phyloP scores from a whole-genome alignment of 192 early-diverging fungal genomes.

The Entomortierella chlamydospora region DNA sequence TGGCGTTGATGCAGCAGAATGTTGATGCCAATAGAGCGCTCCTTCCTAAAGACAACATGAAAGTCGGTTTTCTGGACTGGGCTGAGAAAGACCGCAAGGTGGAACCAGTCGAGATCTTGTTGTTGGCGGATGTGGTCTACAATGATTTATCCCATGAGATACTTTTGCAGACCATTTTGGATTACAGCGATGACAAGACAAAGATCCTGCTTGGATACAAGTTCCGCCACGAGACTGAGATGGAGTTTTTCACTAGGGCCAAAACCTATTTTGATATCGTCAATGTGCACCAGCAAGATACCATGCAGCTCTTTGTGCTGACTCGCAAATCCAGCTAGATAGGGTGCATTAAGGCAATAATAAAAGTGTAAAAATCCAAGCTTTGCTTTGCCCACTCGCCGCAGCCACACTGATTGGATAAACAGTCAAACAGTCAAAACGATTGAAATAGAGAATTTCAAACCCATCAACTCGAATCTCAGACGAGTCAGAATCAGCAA shows the following conservation, averaged over 20 bases:
- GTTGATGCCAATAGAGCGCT: conserved; percentile 42
- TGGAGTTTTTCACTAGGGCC: conserved; percentile 44
- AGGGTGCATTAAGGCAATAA: not conserved
- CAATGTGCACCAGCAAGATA: conserved; percentile 45
- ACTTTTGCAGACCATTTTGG: conserved; percentile 38
- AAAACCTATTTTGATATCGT: conserved; percentile 34
- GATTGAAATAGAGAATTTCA: not conserved
- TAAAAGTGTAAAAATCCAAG: not conserved
- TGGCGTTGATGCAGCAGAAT: conserved; percentile 61
- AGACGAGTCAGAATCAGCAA: not conserved
- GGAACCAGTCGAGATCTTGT: conserved; percentile 44
- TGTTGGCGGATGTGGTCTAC: conserved; percentile 50
- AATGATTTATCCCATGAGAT: conserved; percentile 49
- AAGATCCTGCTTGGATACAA: conserved; percentile 50
- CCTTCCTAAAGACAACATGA: conserved; percentile 33
- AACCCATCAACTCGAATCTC: not conserved
- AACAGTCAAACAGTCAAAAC: no score
- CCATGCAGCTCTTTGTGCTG: conserved; percentile 52
- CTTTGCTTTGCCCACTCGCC: not conserved
- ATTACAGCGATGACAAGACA: conserved; percentile 46
- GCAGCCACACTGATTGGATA: not conserved
- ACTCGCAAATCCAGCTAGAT: conserved; percentile 26
- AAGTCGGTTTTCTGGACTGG: conserved; percentile 51
- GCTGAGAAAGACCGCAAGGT: conserved; percentile 48
- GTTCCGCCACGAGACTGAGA: conserved; percentile 47